Percentiles rank a stretch among this genome's conserved stretches.
Evolutionary conservation across 2,329 filamentous ascomycete species (phyloP).

Genomic region (Akanthomyces uredinophilus): DNA sequence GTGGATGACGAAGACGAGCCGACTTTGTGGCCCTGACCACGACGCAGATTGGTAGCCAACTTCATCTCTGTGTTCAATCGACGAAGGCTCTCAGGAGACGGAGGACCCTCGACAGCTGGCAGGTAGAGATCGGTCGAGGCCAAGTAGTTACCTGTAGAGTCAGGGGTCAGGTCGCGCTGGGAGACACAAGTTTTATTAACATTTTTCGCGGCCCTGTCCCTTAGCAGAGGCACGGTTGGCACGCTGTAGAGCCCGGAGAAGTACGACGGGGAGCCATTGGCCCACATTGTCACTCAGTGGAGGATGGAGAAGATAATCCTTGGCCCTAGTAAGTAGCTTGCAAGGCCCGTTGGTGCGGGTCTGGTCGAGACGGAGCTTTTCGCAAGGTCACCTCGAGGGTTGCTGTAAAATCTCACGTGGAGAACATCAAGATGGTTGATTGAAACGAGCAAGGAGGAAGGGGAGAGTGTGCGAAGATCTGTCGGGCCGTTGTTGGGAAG

Average conservation of each 20-base stretch:
- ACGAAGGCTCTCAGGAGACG: conserved; percentile 55
- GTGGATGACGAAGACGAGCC: conserved; percentile 53
- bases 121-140: conserved; percentile 43
- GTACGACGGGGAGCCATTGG: conserved; percentile 11
- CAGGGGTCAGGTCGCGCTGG: conserved; percentile 16
- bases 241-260: conserved; percentile 7
- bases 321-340: conserved; percentile 6
- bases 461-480: conserved; percentile 10
- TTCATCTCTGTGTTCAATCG: conserved; percentile 56
- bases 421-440: neutral
- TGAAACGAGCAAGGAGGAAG: neutral
- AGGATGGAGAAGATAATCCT: conserved; percentile 11
- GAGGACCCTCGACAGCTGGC: conserved; percentile 55
- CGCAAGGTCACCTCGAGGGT: conserved; percentile 3
- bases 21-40: conserved; percentile 28
- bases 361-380: conserved; percentile 11
- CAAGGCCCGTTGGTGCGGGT: conserved; percentile 12
- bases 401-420: neutral
- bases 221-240: conserved; percentile 10
- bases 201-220: conserved; percentile 11
- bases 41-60: conserved; percentile 40
- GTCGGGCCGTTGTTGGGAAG: neutral
- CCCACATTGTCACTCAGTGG: conserved; percentile 16
- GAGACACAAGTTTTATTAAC: conserved; percentile 7
- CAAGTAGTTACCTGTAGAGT: neutral